phyloP scores from a whole-genome alignment of 495 filamentous ascomycete genomes.

The Trypethelium eluteriae region DNA sequence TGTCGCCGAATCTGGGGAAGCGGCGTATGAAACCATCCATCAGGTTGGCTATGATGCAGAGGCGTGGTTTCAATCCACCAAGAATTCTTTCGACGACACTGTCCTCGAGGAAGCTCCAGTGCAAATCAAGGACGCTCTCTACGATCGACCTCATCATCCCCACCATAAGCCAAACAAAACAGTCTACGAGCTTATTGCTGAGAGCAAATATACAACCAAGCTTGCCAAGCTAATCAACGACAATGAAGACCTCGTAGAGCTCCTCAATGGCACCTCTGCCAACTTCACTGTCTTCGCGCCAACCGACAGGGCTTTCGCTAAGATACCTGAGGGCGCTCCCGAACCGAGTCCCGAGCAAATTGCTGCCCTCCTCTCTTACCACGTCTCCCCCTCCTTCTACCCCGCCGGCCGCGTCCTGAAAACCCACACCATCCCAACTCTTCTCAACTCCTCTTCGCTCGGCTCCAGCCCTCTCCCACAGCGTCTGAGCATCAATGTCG shows the following conservation, averaged over 20 bases:
- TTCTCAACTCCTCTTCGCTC: slow-evolving; percentile 48
- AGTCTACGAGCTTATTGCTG: slow-evolving; percentile 66
- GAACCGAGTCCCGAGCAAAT: slow-evolving; percentile 57
- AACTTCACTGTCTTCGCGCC: slow-evolving; percentile 80
- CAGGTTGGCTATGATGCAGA: slow-evolving; percentile 38
- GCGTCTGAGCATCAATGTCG: slow-evolving; percentile 53
- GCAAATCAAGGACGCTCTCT: slow-evolving; percentile 27
- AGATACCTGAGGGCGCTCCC: slow-evolving; percentile 49
- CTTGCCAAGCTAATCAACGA: slow-evolving; percentile 65
- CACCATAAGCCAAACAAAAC: slow-evolving; percentile 51
- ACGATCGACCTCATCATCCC: slow-evolving; percentile 26
- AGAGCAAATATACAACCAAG: slow-evolving; percentile 65
- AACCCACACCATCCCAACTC: slow-evolving; percentile 64
- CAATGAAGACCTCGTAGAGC: slow-evolving; percentile 57
- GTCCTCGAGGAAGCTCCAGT: slow-evolving; percentile 24
- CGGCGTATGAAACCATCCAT: slow-evolving; percentile 33
- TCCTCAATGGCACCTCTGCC: slow-evolving; percentile 58
- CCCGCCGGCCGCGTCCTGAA: slow-evolving; percentile 49
- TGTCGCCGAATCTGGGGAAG: slow-evolving; percentile 32
- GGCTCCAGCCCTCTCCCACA: slow-evolving; percentile 52
- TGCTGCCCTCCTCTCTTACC: slow-evolving; percentile 60
- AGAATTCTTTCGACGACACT: slow-evolving; percentile 27
- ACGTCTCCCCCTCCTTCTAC: slow-evolving; percentile 57
- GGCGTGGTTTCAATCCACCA: slow-evolving; percentile 37
- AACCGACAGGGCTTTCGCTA: slow-evolving; percentile 63